A percentile compares a stretch with the other conserved stretches of the same genome.
phyloP scores from a whole-genome alignment of 371 early-diverging fungal species.

The Mortierella sp. region DNA sequence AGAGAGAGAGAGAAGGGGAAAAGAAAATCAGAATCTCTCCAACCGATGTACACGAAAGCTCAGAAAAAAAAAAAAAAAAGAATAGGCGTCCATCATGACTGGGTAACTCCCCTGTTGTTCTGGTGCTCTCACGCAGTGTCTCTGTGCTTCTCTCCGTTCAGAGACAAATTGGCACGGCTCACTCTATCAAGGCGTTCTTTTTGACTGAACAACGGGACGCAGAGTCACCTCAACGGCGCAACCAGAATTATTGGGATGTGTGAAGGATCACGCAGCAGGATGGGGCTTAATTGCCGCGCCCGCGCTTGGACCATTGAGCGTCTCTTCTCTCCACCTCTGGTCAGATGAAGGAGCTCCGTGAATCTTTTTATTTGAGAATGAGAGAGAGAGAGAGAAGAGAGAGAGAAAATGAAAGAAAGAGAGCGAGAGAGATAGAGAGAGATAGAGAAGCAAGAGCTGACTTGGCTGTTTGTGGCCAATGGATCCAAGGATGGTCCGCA shows the following conservation, averaged over 20 bases:
- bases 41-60: no score
- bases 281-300: background rate
- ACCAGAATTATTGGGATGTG: background rate
- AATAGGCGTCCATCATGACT: background rate
- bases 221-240: background rate
- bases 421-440: background rate
- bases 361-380: background rate
- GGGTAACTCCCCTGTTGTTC: no score
- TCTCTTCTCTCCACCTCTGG: background rate
- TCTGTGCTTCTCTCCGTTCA: no score
- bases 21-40: no score
- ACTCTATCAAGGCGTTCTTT: no score
- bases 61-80: conserved; percentile 6
- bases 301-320: background rate
- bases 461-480: no score
- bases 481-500: background rate
- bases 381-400: conserved; percentile 5
- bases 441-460: background rate
- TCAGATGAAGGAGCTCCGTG: background rate
- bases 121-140: no score
- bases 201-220: no score
- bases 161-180: no score
- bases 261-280: background rate
- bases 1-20: no score
- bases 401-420: background rate